Conservation (phyloP, 805 yeast species). For the Helenozyma rhizophorensis region DNA sequence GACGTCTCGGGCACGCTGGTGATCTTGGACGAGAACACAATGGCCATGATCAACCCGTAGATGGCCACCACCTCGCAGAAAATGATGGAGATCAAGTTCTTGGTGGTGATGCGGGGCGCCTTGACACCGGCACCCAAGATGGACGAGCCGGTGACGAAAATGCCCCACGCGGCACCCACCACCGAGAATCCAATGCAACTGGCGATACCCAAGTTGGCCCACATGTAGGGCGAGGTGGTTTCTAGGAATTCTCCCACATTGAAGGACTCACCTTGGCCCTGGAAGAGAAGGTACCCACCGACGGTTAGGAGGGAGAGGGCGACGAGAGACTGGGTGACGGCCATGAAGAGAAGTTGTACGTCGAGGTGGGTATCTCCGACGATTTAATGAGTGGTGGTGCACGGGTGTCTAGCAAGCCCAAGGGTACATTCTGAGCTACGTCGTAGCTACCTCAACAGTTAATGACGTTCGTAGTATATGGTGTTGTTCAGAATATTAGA, state of each 20-base stretch:
- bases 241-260: conserved; percentile 86
- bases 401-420: conserved; percentile 7
- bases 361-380: conserved; percentile 9
- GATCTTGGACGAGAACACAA: conserved; percentile 90
- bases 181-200: conserved; percentile 91
- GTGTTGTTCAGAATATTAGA: too few species aligned
- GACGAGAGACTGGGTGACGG: conserved; percentile 22
- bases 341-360: conserved; percentile 10
- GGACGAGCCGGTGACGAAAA: conserved; percentile 90
- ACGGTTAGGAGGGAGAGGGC: conserved; percentile 32
- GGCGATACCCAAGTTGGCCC: conserved; percentile 91
- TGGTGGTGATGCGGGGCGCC: conserved; percentile 96
- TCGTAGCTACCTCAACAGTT: too few species aligned
- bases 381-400: conserved; percentile 4
- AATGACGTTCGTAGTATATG: too few species aligned
- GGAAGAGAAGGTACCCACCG: conserved; percentile 70
- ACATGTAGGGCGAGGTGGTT: conserved; percentile 89
- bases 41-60: conserved; percentile 95
- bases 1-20: conserved; percentile 59
- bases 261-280: conserved; percentile 88
- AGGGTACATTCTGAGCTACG: too few species aligned
- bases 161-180: conserved; percentile 99
- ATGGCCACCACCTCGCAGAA: conserved; percentile 99
- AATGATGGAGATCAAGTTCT: conserved; percentile 92
- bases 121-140: conserved; percentile 97